A percentile compares a stretch with the other conserved stretches of the same genome.
phyloP scores from a whole-genome alignment of 495 filamentous ascomycete genomes.

The Cercophora scortea region DNA sequence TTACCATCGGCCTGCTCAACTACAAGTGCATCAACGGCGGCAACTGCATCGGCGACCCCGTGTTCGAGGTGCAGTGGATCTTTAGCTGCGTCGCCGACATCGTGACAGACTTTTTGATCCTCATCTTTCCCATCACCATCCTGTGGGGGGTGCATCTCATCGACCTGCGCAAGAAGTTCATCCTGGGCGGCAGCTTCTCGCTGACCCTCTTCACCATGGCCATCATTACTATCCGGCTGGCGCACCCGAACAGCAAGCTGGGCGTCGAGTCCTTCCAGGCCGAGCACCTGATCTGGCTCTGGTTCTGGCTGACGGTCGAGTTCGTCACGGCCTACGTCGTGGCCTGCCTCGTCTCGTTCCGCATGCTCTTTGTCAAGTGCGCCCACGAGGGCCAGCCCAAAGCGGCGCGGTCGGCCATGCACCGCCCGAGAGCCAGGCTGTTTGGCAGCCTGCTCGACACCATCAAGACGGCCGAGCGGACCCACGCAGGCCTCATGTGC shows the following conservation, averaged over 20 bases:
- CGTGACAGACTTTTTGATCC: slow-evolving; percentile 4
- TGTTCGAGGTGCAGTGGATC: neutral
- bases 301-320: slow-evolving; percentile 13
- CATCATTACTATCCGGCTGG: slow-evolving; percentile 2
- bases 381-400: neutral
- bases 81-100: neutral
- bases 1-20: slow-evolving; percentile 3
- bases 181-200: slow-evolving; percentile 19
- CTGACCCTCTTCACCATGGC: slow-evolving; percentile 18
- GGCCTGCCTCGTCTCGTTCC: slow-evolving; percentile 18
- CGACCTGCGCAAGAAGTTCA: slow-evolving; percentile 14
- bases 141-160: slow-evolving; percentile 14
- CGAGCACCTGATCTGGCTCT: slow-evolving; percentile 1
- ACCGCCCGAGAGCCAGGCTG: no score
- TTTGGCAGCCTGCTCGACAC: no score
- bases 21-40: slow-evolving; percentile 8
- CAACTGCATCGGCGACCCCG: neutral
- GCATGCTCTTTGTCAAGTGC: slow-evolving; percentile 8
- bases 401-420: no score
- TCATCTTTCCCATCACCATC: slow-evolving; percentile 17
- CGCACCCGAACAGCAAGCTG: neutral
- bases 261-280: slow-evolving; percentile 5
- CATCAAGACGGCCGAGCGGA: no score
- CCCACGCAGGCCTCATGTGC: no score
- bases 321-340: slow-evolving; percentile 14